Evolutionary conservation across 352 stramenopile species (phyloP).

Genomic region (Globisporangium iwayamae): DNA sequence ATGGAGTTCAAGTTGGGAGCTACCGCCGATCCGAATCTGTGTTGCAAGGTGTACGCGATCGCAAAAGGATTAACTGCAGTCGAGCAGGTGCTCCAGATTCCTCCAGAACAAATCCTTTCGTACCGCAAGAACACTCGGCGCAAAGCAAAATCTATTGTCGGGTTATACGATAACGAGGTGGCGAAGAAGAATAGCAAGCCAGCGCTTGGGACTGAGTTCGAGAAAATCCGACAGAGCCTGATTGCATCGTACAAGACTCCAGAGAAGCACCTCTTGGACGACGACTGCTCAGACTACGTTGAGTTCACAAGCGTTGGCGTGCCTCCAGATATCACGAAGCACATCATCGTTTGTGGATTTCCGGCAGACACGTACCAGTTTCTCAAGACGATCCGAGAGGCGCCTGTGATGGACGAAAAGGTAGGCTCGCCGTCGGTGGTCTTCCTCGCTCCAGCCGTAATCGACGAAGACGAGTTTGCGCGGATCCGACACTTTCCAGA

Average conservation of each 20-base stretch:
- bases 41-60: constrained; percentile 78
- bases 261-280: constrained; percentile 21
- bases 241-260: constrained; percentile 50
- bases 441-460: constrained; percentile 44
- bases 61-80: constrained; percentile 53
- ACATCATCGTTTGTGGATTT: constrained; percentile 75
- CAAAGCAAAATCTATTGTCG: constrained; percentile 44
- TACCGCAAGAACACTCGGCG: constrained; percentile 70
- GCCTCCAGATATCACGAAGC: constrained; percentile 33
- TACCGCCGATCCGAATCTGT: constrained; percentile 70
- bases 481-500: constrained; percentile 47
- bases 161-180: constrained; percentile 24
- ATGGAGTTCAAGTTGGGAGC: constrained; percentile 77
- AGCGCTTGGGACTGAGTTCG: constrained; percentile 54
- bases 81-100: constrained; percentile 56
- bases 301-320: constrained; percentile 45
- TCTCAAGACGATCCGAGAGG: constrained; percentile 66
- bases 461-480: constrained; percentile 57
- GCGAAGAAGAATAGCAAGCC: constrained; percentile 52
- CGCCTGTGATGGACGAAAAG: constrained; percentile 34
- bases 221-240: constrained; percentile 51
- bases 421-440: constrained; percentile 43
- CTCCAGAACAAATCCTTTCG: constrained; percentile 66
- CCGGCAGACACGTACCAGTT: constrained; percentile 63
- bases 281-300: constrained; percentile 36